Evolutionary conservation across 352 stramenopile species (phyloP), one percentile per base, ranked within the genome.

Genomic region (Saprolegnia parasitica): DNA sequence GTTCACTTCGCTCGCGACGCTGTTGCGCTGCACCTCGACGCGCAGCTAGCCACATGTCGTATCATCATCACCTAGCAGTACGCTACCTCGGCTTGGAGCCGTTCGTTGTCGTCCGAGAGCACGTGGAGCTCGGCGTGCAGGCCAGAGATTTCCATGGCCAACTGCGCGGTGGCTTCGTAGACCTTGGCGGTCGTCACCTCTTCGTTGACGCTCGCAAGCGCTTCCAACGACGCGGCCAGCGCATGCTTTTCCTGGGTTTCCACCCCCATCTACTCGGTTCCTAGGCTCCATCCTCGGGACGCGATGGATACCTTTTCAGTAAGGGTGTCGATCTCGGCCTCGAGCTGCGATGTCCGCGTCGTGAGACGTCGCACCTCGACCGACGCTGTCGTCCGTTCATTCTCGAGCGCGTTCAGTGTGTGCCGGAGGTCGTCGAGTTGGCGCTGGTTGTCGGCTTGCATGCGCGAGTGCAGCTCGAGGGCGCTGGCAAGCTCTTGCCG

Each of bases 191-290:
- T 4, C 16, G 55, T 23, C 13, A 70, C 63, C 32, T 70, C 63
- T 61, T 70, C 63, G 54, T 70, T 60, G 45, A 70, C 63, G 13
- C 20, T n/a, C 2, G 16, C 20, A 16, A 70, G 50, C 49, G 63
- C 46, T 46, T 39, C 50, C 20, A 61, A 21, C 18, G 63, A 52
- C 11, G 54, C 39, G 9, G 32, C 6, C 20, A 49, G 37, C 37
- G 24, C n/a, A 20, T 35, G 18, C 63, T 70, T 70, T 24, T 70
- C 63, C 45, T 26, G 5, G 18, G 49, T 15, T 0, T 67, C 61
- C 24, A 18, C 16, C 9, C 0, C 40, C 16, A 56, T 5, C 58
- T 66, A 46, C 39, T 29, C 24, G 5, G 47, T 5, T 35, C 29
- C 5, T 5, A 55, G n/a, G 5, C 2, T 55, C 47, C 2, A 55